Evolutionary conservation across 768 basidiomycete species (phyloP), one percentile per base, ranked within the genome.

Genomic region (Russula compacta): DNA sequence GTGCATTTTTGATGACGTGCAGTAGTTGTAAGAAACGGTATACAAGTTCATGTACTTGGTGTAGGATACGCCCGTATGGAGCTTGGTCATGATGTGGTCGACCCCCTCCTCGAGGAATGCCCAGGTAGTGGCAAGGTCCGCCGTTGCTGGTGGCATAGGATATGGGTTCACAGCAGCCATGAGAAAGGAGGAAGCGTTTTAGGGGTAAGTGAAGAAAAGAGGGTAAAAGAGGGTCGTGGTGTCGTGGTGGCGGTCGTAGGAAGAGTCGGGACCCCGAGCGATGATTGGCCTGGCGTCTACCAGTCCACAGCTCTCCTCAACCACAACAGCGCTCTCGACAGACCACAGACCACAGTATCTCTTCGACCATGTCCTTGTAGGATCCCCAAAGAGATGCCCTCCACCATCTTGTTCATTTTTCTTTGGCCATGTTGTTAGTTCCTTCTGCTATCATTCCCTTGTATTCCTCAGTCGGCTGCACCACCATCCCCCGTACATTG

Each of bases 11-110:
- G 88, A 89, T 33, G 88, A 89, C 32, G 92, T 98, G 71, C 97
- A 99, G 73, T 95, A 98, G 77, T 98, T 98, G 79, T 99, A 98
- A 9, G 92, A 89, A 55, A 93, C 91, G 24, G 94, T 95, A 75
- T 98, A 93, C 61, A 85, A 78, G 64, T 72, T 81, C 91, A 88
- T 92, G 72, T 92, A 92, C 79, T 84, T 91, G 62, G 88, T 87
- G 74, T 89, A 91, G 21, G 91, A 91, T 56, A 93, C 87, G 62
- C 91, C 91, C 0, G 88, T 89, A 69, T 91, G 88, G 19, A 92
- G 78, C 73, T 89, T 89, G 66, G 87, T 91, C 90, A 93, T 92
- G 71, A 93, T 92, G 69, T 92, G 90, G 74, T 93, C 90, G 36
- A 92, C 87, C 52, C 85, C 85, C 63, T 93, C 89, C 73, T 92